Percentiles rank a stretch among this genome's conserved stretches.
Evolutionary conservation across 208 protist species (phyloP).

Genomic region (Leptomonas pyrrhocoris): DNA sequence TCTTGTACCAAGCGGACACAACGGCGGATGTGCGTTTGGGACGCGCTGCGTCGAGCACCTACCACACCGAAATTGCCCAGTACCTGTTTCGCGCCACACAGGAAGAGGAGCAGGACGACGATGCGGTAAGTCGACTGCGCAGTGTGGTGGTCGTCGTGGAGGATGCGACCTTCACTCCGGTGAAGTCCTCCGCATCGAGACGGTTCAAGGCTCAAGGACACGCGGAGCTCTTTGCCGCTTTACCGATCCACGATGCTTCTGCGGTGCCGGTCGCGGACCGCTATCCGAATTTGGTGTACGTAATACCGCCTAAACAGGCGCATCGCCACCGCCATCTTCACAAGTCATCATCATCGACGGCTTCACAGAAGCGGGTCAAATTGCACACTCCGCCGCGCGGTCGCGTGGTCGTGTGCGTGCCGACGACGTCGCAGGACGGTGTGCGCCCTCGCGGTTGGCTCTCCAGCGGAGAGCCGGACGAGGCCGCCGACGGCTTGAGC

Average conservation of each 20-base stretch:
- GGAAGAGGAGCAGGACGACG: neutral
- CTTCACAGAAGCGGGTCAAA: neutral
- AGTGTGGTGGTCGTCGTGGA: slow-evolving; percentile 32
- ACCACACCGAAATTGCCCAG: slow-evolving; percentile 39
- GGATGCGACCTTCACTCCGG: slow-evolving; percentile 5
- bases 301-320: neutral
- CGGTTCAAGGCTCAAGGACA: neutral
- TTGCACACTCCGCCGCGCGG: neutral
- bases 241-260: neutral
- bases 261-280: slow-evolving; percentile 26
- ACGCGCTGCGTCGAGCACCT: slow-evolving; percentile 8
- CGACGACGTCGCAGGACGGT: slow-evolving; percentile 66
- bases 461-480: slow-evolving; percentile 8
- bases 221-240: neutral
- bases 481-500: slow-evolving; percentile 14
- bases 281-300: slow-evolving; percentile 25
- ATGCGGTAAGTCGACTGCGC: neutral
- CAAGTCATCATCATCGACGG: neutral
- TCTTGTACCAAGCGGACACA: slow-evolving; percentile 24
- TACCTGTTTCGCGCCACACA: slow-evolving; percentile 15
- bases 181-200: neutral
- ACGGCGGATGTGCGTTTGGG: neutral
- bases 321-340: neutral
- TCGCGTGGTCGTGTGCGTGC: slow-evolving; percentile 64
- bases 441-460: slow-evolving; percentile 52